Conservation (phyloP, 371 early-diverging fungal genomes). For the Mucor plumbeus region DNA sequence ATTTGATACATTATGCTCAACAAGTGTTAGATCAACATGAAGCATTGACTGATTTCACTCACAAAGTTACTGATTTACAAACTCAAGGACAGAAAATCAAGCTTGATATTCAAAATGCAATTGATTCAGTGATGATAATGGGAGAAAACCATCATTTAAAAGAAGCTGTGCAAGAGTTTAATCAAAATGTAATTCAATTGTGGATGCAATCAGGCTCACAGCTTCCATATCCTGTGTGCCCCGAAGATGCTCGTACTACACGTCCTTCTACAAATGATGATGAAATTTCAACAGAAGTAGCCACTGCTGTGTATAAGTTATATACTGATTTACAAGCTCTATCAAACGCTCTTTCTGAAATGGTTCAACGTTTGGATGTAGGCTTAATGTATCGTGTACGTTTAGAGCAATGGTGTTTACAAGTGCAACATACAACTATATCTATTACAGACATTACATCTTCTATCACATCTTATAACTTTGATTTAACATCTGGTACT, state of each 20-base stretch:
- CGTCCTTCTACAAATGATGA: constrained; percentile 38
- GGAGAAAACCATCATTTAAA: constrained; percentile 1
- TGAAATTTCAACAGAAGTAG: constrained; percentile 33
- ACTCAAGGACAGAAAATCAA: constrained; percentile 12
- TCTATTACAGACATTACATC: neutral
- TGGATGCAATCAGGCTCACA: constrained; percentile 31
- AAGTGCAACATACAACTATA: neutral
- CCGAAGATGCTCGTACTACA: constrained; percentile 37
- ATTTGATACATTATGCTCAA: constrained; percentile 26
- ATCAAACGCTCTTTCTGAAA: constrained; percentile 19
- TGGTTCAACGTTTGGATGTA: constrained; percentile 13
- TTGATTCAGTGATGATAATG: neutral
- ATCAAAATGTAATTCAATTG: constrained; percentile 18
- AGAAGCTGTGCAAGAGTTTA: constrained; percentile 15
- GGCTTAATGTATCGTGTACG: neutral
- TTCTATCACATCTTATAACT: constrained; percentile 1
- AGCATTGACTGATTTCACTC: constrained; percentile 22
- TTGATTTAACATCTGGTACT: constrained; percentile 4
- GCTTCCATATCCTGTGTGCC: constrained; percentile 39
- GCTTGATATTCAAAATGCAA: constrained; percentile 18
- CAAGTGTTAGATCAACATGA: constrained; percentile 33
- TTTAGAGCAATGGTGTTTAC: constrained; percentile 18
- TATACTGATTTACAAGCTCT: constrained; percentile 35
- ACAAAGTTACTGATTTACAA: constrained; percentile 7
- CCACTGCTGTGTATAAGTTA: constrained; percentile 21